A percentile compares a stretch with the other conserved stretches of the same genome.
Evolutionary conservation across 139 green algal species (phyloP).

Genomic region (Picochlorum costavermella): DNA sequence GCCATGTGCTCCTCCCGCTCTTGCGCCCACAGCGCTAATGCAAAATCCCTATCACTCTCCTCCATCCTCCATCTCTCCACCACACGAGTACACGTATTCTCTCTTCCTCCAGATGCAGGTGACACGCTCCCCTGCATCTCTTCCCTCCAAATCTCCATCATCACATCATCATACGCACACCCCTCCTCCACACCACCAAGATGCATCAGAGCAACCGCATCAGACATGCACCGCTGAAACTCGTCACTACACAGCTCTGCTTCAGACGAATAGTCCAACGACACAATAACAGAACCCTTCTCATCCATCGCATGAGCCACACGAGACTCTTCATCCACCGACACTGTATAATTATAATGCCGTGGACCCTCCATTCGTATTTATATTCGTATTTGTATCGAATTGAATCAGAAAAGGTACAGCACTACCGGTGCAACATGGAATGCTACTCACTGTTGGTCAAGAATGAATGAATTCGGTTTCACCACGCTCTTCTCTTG

Average conservation of each 20-base stretch:
- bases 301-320: background rate
- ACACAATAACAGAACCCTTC: slow-evolving; percentile 1
- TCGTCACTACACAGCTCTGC: slow-evolving; percentile 1
- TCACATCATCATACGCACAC: background rate
- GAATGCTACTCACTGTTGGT: too few species aligned
- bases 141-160: background rate
- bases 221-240: background rate
- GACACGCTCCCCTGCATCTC: too few species aligned
- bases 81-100: too few species aligned
- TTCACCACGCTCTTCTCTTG: too few species aligned
- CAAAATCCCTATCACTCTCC: background rate
- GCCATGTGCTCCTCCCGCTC: background rate
- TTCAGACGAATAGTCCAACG: background rate
- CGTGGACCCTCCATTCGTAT: too few species aligned
- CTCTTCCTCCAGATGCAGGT: too few species aligned
- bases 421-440: too few species aligned
- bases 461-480: too few species aligned
- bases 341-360: background rate
- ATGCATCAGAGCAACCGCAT: background rate
- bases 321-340: background rate
- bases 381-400: too few species aligned
- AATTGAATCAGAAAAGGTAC: too few species aligned
- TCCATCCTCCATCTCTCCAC: background rate
- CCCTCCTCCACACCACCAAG: background rate
- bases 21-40: background rate